Evolutionary conservation across 768 basidiomycete species (phyloP).

Genomic region (Lactarius akahatsu): DNA sequence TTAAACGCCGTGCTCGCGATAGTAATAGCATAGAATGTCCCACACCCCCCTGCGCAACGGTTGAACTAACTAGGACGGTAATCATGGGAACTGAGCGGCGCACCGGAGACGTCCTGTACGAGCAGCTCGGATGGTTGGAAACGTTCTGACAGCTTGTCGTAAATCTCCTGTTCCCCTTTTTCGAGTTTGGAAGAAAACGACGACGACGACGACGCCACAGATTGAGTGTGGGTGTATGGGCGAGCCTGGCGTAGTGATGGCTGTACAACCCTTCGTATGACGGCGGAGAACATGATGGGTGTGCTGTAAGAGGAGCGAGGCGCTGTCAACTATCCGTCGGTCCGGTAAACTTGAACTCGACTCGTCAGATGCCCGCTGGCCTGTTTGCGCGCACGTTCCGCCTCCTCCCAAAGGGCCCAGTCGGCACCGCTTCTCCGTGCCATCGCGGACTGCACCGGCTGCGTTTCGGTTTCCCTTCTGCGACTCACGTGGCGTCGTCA

Average conservation of each 20-base stretch:
- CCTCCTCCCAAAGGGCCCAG: not conserved
- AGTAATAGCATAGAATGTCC: conserved; percentile 92
- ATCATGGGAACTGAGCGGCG: conserved; percentile 31
- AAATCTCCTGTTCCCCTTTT: conserved; percentile 71
- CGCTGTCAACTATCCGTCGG: not conserved
- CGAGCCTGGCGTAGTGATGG: conserved; percentile 25
- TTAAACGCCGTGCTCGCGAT: conserved; percentile 85
- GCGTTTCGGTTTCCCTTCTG: not conserved
- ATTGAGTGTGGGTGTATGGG: conserved; percentile 25
- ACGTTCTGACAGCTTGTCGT: conserved; percentile 64
- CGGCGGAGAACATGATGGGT: conserved; percentile 32
- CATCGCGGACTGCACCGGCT: conserved; percentile 1
- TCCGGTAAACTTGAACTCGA: not conserved
- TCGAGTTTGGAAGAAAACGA: conserved; percentile 34
- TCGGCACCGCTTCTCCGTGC: not conserved
- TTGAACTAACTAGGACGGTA: not conserved
- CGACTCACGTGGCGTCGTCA: no score
- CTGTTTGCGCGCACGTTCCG: conserved; percentile 6
- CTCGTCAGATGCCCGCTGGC: not conserved
- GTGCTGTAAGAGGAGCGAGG: not conserved
- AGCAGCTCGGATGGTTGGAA: conserved; percentile 80
- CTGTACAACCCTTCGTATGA: conserved; percentile 30
- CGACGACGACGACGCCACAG: conserved; percentile 15
- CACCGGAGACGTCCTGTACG: conserved; percentile 96
- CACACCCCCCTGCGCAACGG: conserved; percentile 78